Conservation (phyloP, 78 protist genomes). For the Fonticula alba region DNA sequence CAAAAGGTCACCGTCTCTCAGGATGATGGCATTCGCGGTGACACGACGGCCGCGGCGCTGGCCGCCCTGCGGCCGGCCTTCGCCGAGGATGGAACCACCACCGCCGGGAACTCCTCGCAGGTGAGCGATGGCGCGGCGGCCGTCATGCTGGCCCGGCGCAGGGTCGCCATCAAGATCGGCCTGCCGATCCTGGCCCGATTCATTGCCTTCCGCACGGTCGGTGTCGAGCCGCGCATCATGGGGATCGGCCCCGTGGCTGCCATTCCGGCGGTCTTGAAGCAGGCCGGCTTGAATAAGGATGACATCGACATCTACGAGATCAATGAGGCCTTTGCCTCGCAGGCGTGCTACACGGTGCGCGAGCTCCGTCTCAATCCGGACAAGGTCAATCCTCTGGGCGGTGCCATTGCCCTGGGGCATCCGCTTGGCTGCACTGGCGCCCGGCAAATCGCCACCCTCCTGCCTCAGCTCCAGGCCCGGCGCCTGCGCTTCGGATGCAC, state of each 20-base stretch:
- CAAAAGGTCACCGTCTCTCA: slow-evolving; percentile 10
- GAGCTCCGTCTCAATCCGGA: slow-evolving; percentile 27
- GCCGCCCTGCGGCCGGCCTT: slow-evolving; percentile 22
- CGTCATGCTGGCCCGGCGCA: slow-evolving; percentile 19
- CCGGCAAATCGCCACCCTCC: slow-evolving; percentile 6
- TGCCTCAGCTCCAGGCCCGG: too few relatives aligned
- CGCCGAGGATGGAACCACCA: slow-evolving; percentile 42
- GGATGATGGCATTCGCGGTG: slow-evolving; percentile 43
- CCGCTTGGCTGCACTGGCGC: slow-evolving; percentile 90
- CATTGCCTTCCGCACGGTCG: slow-evolving; percentile 27
- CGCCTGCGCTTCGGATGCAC: too few relatives aligned
- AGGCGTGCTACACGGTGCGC: slow-evolving; percentile 36
- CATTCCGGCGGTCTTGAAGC: slow-evolving; percentile 47
- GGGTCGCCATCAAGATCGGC: slow-evolving; percentile 24
- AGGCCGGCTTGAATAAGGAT: slow-evolving; percentile 47
- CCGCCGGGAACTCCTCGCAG: slow-evolving; percentile 55
- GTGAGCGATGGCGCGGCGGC: slow-evolving; percentile 52
- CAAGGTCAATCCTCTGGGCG: slow-evolving; percentile 87
- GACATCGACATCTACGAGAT: slow-evolving; percentile 79
- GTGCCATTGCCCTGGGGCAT: slow-evolving; percentile 93
- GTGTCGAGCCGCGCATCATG: slow-evolving; percentile 45
- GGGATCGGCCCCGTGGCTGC: slow-evolving; percentile 42
- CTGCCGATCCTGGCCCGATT: slow-evolving; percentile 15
- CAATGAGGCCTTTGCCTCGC: slow-evolving; percentile 88
- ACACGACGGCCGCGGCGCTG: slow-evolving; percentile 14